A percentile compares a stretch with the other conserved stretches of the same genome.
phyloP scores from a whole-genome alignment of 2,329 filamentous ascomycete genomes.

The Xylariaceae sp. region DNA sequence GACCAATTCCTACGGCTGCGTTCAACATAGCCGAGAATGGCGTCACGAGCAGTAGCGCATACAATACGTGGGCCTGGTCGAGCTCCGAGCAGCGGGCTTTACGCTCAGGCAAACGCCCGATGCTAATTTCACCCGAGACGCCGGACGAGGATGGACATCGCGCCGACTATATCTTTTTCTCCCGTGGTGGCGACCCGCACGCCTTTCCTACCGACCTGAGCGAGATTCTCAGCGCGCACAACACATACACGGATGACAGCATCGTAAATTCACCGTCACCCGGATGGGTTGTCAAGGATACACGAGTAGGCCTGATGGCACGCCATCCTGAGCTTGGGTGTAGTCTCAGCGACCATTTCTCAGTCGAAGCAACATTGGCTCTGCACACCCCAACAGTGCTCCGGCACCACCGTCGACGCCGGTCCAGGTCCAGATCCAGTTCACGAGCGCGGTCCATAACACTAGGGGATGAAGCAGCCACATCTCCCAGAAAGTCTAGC shows the following conservation, averaged over 20 bases:
- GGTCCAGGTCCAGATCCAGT: conserved; percentile 7
- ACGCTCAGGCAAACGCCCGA: conserved; percentile 56
- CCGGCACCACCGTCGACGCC: conserved; percentile 4
- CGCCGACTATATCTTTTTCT: conserved; percentile 91
- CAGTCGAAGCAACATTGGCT: conserved; percentile 73
- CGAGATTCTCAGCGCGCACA: conserved; percentile 20
- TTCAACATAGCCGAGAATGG: conserved; percentile 80
- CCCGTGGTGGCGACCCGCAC: conserved; percentile 40
- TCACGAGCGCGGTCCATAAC: conserved; percentile 3
- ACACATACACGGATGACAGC: conserved; percentile 18
- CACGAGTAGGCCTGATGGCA: conserved; percentile 72
- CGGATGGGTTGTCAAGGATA: conserved; percentile 66
- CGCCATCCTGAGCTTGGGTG: conserved; percentile 77
- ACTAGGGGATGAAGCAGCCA: not conserved
- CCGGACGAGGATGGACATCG: conserved; percentile 75
- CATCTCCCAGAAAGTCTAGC: conserved; percentile 5
- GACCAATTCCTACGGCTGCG: conserved; percentile 68
- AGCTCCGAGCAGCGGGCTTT: conserved; percentile 65
- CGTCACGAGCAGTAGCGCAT: conserved; percentile 76
- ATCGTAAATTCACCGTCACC: conserved; percentile 30
- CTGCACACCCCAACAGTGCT: conserved; percentile 38
- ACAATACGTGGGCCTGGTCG: conserved; percentile 93
- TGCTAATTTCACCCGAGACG: conserved; percentile 59
- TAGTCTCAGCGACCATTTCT: conserved; percentile 92
- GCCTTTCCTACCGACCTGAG: conserved; percentile 16